Base-by-base conservation (phyloP, 2,329 filamentous ascomycete species). In the Trichocomaceae sp. region DNA sequence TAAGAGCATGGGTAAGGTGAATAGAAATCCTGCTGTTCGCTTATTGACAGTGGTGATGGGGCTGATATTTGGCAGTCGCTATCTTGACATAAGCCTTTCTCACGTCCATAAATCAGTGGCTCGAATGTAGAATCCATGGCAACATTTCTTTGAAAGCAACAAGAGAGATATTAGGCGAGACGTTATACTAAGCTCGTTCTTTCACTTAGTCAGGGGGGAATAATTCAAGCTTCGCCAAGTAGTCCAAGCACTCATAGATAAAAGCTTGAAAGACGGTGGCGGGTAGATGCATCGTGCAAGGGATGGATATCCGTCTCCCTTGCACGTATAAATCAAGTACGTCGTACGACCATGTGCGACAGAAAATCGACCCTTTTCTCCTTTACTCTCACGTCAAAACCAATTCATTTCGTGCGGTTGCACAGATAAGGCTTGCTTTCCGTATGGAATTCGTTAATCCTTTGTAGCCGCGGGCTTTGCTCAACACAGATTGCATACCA, bases 201-300 rank as follows among this genome's bases (percentile, higher is more conserved):
- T 29, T 10, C 5, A 29, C 26, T 29, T 29, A 9, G 26, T 9
- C 26, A 29, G 26, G 26, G 7, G 51, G 26, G 39, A 41, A 41
- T 20, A 10, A 35, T 48, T 42, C 45, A 56, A 56, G 54, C 54
- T 52, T 56, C 50, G 54, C 49, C 50, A 56, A 56, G 54, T 46
- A 29, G 46, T 41, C 15, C 26, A 31, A 33, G 17, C 37, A 33
- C 13, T 31, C 17, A 35, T n/a, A 33, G n/a, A 19, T 22, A 47
- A 39, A 35, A 50, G 37, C 35, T 42, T 37, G 48, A 48, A 41
- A 42, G 12, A 55, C 26, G 20, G 33, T 47, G 39, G 41, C 53
- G 41, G 47, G 29, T 29, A 41, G 13, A 48, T 56, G 54, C 49
- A 51, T 22, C 9, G 20, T 9, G 49, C 35, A 56, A 48, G 44